A percentile compares a stretch with the other conserved stretches of the same genome.
These are phyloP conservation scores for Eleusine indica DNA, from an alignment of 176 grass and related monocot genomes.

Conservation along the genomic window DNA sequence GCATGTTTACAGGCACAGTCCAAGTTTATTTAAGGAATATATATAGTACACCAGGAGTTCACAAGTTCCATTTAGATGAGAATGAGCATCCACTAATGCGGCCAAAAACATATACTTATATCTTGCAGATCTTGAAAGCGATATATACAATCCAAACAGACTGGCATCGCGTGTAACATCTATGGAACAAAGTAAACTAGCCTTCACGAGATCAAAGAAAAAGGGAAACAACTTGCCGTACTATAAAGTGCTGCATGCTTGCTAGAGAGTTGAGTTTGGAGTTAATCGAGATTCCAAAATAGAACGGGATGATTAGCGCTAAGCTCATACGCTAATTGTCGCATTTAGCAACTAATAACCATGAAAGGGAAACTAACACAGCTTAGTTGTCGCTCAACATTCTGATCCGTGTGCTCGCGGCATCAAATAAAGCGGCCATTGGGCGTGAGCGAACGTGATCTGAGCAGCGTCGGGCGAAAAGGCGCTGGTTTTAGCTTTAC, in stretches of 20 bases:
- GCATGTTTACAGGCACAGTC: neutral
- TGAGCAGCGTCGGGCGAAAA: slow-evolving; percentile 13
- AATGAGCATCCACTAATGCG: neutral
- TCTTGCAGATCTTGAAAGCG: neutral
- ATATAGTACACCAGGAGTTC: neutral
- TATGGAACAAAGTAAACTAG: neutral
- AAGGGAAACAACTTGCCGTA: slow-evolving; percentile 1
- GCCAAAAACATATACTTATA: neutral
- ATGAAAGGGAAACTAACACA: slow-evolving; percentile 8
- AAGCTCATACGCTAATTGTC: neutral
- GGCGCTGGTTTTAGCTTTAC: slow-evolving; percentile 12
- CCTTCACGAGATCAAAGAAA: neutral
- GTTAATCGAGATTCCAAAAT: slow-evolving; percentile 23
- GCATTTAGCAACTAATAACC: neutral
- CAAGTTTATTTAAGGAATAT: slow-evolving; percentile 5
- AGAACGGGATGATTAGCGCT: neutral
- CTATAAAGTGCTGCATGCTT: slow-evolving; percentile 15
- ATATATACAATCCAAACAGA: slow-evolving; percentile 1
- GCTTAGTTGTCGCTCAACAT: neutral
- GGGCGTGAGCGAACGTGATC: neutral
- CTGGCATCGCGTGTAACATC: neutral
- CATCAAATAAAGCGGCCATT: slow-evolving; percentile 4
- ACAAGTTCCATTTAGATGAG: neutral
- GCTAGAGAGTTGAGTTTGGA: neutral
- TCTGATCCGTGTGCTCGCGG: slow-evolving; percentile 19